Conservation (phyloP, 2,329 filamentous ascomycete genomes). For the Trichoderma koningii region DNA sequence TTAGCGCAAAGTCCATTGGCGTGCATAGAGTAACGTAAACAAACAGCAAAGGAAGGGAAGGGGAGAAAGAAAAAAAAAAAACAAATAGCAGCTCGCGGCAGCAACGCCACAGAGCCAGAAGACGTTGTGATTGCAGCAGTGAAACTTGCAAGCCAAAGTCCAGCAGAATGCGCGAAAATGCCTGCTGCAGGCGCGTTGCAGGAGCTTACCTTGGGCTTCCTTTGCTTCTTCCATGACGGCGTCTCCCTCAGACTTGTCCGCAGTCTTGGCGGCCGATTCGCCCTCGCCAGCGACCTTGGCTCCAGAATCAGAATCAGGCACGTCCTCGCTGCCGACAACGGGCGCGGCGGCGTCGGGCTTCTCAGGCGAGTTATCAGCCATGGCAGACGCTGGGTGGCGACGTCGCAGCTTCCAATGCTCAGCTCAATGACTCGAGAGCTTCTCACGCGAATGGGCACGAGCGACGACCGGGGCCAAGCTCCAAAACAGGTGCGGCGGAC, state of each 20-base stretch:
- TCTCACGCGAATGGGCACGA: slow-evolving; percentile 27
- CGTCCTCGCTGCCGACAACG: slow-evolving; percentile 38
- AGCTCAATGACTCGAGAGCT: slow-evolving; percentile 13
- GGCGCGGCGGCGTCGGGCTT: slow-evolving; percentile 42
- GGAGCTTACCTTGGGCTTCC: slow-evolving; percentile 38
- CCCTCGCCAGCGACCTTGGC: slow-evolving; percentile 33
- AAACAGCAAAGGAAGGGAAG: neutral
- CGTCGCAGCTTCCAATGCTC: slow-evolving; percentile 30
- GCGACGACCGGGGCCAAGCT: slow-evolving; percentile 22
- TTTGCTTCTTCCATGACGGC: slow-evolving; percentile 37
- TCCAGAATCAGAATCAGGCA: slow-evolving; percentile 33
- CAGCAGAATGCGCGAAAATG: slow-evolving; percentile 21
- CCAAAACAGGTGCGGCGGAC: slow-evolving; percentile 27
- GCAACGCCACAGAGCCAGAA: neutral
- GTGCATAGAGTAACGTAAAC: neutral
- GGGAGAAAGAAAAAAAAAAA: neutral
- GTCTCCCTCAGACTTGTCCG: slow-evolving; percentile 33
- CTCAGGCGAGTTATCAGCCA: slow-evolving; percentile 45
- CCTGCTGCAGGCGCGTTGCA: slow-evolving; percentile 19
- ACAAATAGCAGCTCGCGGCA: neutral
- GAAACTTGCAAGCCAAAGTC: neutral
- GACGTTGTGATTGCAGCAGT: neutral
- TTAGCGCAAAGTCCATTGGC: slow-evolving; percentile 34
- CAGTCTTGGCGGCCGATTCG: slow-evolving; percentile 31
- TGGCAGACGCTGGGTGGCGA: slow-evolving; percentile 35